phyloP scores from a whole-genome alignment of 495 filamentous ascomycete genomes.

The Baudoinia panamericana region DNA sequence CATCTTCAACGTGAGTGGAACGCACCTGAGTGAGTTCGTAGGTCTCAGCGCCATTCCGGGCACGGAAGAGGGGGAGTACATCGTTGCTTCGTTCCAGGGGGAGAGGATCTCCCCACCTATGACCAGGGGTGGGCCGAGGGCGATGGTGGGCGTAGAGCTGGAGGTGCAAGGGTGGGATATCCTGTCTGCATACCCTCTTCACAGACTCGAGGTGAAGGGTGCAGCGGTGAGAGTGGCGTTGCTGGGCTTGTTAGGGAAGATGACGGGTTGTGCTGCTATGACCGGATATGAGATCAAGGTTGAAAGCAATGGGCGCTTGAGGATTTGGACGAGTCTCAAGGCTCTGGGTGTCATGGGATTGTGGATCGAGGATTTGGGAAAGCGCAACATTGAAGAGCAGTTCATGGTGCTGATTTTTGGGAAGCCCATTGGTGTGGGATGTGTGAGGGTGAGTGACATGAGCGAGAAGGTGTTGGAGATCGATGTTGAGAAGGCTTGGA shows the following conservation, averaged over 20 bases:
- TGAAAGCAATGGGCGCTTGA: constrained; percentile 45
- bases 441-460: constrained; percentile 45
- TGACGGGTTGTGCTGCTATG: constrained; percentile 77
- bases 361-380: constrained; percentile 51
- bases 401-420: constrained; percentile 70
- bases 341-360: constrained; percentile 67
- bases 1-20: constrained; percentile 62
- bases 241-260: constrained; percentile 76
- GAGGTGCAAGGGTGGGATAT: constrained; percentile 64
- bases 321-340: constrained; percentile 56
- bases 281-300: constrained; percentile 42
- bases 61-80: constrained; percentile 44
- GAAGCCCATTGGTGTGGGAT: constrained; percentile 49
- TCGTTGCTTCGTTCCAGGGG: constrained; percentile 59
- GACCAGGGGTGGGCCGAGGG: constrained; percentile 1
- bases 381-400: constrained; percentile 45
- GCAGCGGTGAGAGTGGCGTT: constrained; percentile 38
- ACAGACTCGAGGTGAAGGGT: constrained; percentile 37
- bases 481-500: constrained; percentile 69
- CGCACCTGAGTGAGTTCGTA: constrained; percentile 50
- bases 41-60: constrained; percentile 61
- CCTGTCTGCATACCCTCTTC: constrained; percentile 56
- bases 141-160: constrained; percentile 45
- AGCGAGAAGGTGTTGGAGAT: constrained; percentile 56
- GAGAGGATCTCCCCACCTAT: constrained; percentile 45